A percentile compares a stretch with the other conserved stretches of the same genome.
These are phyloP conservation scores for Cenchrus americanus DNA, from an alignment of 176 grass and related monocot genomes.

Conservation along the genomic window DNA sequence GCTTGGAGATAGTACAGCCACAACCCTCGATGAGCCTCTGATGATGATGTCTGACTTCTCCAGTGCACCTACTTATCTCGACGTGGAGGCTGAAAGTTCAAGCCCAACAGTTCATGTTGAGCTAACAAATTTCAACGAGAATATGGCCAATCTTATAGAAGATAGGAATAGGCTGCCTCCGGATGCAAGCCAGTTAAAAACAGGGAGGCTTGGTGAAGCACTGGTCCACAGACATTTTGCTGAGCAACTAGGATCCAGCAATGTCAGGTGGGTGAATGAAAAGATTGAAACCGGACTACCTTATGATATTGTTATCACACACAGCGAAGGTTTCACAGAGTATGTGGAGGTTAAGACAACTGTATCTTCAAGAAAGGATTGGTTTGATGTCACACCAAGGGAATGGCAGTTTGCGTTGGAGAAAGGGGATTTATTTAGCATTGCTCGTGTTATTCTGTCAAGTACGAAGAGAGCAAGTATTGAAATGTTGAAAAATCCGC, in stretches of 20 bases:
- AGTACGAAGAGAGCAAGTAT: constrained; percentile 58
- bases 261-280: constrained; percentile 82
- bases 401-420: constrained; percentile 92
- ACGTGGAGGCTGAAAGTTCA: constrained; percentile 42
- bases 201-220: constrained; percentile 72
- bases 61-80: constrained; percentile 40
- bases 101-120: constrained; percentile 32
- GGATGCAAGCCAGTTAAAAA: constrained; percentile 56
- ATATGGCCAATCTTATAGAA: constrained; percentile 27
- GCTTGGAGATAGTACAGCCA: constrained; percentile 39
- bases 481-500: constrained; percentile 66
- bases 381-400: constrained; percentile 74
- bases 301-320: constrained; percentile 75
- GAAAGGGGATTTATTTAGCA: constrained; percentile 66
- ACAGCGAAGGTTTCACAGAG: constrained; percentile 45
- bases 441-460: constrained; percentile 71
- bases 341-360: constrained; percentile 95
- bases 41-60: constrained; percentile 45
- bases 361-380: constrained; percentile 63
- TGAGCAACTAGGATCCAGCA: constrained; percentile 51
- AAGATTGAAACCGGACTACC: constrained; percentile 73
- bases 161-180: constrained; percentile 29
- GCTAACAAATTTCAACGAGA: constrained; percentile 43
- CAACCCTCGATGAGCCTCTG: constrained; percentile 35
- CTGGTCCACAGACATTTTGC: constrained; percentile 69